Conservation (phyloP, 495 filamentous ascomycete species). For the Lophiotrema nucula region DNA sequence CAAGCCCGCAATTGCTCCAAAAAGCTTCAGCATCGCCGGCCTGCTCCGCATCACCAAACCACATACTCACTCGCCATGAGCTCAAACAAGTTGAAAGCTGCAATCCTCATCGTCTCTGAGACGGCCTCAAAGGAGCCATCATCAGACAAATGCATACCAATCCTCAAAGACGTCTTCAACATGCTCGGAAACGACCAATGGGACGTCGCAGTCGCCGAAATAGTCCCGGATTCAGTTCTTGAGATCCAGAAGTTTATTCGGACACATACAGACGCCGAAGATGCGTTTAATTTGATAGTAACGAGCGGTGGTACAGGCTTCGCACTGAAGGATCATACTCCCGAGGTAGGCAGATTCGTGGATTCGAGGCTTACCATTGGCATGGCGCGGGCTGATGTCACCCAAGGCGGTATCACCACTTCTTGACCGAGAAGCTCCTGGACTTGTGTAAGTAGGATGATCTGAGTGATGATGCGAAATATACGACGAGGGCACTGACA, state of each 20-base stretch:
- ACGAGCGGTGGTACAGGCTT: slow-evolving; percentile 95
- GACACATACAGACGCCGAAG: slow-evolving; percentile 64
- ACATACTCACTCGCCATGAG: slow-evolving; percentile 18
- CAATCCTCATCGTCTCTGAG: slow-evolving; percentile 86
- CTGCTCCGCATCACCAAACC: background rate
- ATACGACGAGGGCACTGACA: background rate
- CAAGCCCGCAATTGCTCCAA: too few species aligned
- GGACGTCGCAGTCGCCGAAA: slow-evolving; percentile 63
- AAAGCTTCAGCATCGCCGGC: too few species aligned
- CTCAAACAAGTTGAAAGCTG: slow-evolving; percentile 53
- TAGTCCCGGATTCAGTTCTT: slow-evolving; percentile 75
- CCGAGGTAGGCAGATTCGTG: slow-evolving; percentile 70
- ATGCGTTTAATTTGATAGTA: slow-evolving; percentile 71
- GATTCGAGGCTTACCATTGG: background rate
- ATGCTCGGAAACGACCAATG: slow-evolving; percentile 63
- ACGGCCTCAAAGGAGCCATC: slow-evolving; percentile 83
- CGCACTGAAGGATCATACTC: slow-evolving; percentile 80
- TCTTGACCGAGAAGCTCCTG: slow-evolving; percentile 83
- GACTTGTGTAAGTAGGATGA: slow-evolving; percentile 65
- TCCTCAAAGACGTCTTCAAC: slow-evolving; percentile 66
- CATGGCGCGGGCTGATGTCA: background rate
- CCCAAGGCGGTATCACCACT: slow-evolving; percentile 72
- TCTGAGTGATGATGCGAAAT: background rate
- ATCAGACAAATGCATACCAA: slow-evolving; percentile 66
- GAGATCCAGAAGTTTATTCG: slow-evolving; percentile 72